These are phyloP conservation scores for Bjerkandera adusta DNA, from an alignment of 1,284 basidiomycete species.

Conservation along the genomic window DNA sequence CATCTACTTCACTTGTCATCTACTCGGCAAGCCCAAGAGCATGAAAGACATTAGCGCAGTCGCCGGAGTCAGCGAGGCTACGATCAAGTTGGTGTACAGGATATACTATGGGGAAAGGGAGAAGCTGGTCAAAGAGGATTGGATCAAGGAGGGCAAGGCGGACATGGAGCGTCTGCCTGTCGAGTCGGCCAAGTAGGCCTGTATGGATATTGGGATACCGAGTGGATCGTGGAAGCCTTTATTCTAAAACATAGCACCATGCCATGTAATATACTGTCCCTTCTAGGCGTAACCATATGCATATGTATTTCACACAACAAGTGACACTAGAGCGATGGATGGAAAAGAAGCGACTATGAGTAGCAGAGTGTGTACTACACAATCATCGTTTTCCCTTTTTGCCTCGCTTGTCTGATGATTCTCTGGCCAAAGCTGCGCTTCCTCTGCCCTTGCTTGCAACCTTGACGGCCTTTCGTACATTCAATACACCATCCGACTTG, in stretches of 20 bases:
- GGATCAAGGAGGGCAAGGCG: conserved; percentile 78
- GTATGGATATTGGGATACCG: not conserved
- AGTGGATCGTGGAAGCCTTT: no score
- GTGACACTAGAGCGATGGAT: no score
- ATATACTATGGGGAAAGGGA: conserved; percentile 68
- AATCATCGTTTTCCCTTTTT: conserved; percentile 24
- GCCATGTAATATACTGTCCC: no score
- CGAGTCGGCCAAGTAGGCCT: conserved; percentile 25
- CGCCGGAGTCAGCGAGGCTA: conserved; percentile 97
- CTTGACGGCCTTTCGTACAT: conserved; percentile 87
- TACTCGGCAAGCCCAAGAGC: conserved; percentile 75
- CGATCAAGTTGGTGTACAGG: conserved; percentile 87
- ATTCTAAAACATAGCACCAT: no score
- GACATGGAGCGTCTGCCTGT: conserved; percentile 47
- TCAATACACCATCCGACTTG: conserved; percentile 65
- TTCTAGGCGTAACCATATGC: no score
- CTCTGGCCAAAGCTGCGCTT: conserved; percentile 48
- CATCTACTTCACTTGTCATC: conserved; percentile 88
- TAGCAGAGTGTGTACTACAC: no score
- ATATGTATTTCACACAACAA: no score
- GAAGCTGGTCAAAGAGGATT: conserved; percentile 77
- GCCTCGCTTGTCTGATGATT: conserved; percentile 26
- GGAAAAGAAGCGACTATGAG: no score
- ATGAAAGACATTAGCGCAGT: conserved; percentile 89
- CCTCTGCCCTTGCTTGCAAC: conserved; percentile 70